Base-by-base conservation (phyloP, 2,329 filamentous ascomycete species). In the Cordyceps tenuipes region DNA sequence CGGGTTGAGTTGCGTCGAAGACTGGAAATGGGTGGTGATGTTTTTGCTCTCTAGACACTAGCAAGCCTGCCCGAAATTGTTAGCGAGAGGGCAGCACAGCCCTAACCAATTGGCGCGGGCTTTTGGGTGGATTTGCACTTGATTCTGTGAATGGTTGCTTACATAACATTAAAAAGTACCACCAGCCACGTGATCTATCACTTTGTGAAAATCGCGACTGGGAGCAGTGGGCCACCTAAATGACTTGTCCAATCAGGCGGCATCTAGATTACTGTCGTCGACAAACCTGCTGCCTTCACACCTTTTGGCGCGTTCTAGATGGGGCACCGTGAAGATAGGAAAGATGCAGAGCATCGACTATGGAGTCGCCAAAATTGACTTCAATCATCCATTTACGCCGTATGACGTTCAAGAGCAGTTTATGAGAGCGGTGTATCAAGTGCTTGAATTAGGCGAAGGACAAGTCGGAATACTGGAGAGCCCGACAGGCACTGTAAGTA, bases 401-500 rank as follows among this genome's bases (percentile, higher is more conserved):
- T 97, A 97, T 72, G 82, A 89, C 57, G 94, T 96, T 48, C 92
- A 97, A 68, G 79, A 87, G 49, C 79, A 93, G 65, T 95, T 97
- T 69, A 97, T 97, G 92, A 85, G 80, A 65, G 82, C 88, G 0
- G 81, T 94, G 5, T 96, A 96, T 69, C 75, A 84, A 54, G 90
- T 91, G 62, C 82, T 96, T 29, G 86, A 95, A 65, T 68, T 68
- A 26, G 82, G 82, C 5, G 72, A 88, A 47, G 87, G 89, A 9
- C 90, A 92, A 68, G 80, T 96, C 51, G 92, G 90, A 34, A 91
- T 97, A 48, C 86, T 97, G 50, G 92, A 97, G 70, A 96, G 90
- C 50, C 92, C 92, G n/a, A 97, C 92, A 47, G 92, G 92, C 72
- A 88, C 84, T 63, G 81, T 82, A 69, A 64, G 75, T 73, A 3